Percentiles rank a stretch among this genome's conserved stretches.
These are phyloP conservation scores for Geotrichum candidum DNA, from an alignment of 1,139 yeast species.

Conservation along the genomic window DNA sequence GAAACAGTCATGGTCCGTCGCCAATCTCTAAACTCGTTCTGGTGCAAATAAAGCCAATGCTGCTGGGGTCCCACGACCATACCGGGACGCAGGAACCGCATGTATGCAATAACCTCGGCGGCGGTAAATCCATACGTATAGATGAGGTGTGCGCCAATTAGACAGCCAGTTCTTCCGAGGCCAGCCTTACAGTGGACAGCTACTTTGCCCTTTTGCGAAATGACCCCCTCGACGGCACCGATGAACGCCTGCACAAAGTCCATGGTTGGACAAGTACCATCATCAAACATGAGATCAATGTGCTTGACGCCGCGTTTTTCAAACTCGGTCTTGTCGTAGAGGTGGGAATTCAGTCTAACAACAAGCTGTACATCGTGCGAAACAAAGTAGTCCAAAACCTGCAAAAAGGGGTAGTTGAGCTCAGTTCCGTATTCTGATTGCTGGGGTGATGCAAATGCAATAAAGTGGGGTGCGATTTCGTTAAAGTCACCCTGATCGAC, in stretches of 20 bases:
- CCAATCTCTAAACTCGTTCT: constrained; percentile 95
- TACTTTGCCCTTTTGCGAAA: constrained; percentile 77
- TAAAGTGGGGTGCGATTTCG: constrained; percentile 83
- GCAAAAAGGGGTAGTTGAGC: constrained; percentile 46
- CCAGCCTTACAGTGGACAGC: constrained; percentile 99
- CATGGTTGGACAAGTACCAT: constrained; percentile 95
- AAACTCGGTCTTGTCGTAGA: constrained; percentile 80
- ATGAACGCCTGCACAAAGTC: constrained; percentile 86
- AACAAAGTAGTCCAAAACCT: constrained; percentile 71
- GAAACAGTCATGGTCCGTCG: constrained; percentile 85
- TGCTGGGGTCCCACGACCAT: constrained; percentile 99
- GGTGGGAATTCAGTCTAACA: constrained; percentile 83
- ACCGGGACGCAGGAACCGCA: constrained; percentile 95
- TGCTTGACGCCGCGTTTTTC: constrained; percentile 80
- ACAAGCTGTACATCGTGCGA: constrained; percentile 76
- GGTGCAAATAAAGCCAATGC: constrained; percentile 95
- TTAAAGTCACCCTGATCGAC: constrained; percentile 97
- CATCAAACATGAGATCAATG: constrained; percentile 92
- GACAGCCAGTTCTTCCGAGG: constrained; percentile 93
- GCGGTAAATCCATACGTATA: constrained; percentile 97
- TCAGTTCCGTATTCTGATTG: constrained; percentile 44
- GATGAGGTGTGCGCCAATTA: constrained; percentile 92
- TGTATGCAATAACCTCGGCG: constrained; percentile 89
- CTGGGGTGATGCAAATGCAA: constrained; percentile 97
- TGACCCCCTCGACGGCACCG: constrained; percentile 90